A percentile compares a stretch with the other conserved stretches of the same genome.
Evolutionary conservation across 306 rosid species (phyloP).

Genomic region (Senna tora): DNA sequence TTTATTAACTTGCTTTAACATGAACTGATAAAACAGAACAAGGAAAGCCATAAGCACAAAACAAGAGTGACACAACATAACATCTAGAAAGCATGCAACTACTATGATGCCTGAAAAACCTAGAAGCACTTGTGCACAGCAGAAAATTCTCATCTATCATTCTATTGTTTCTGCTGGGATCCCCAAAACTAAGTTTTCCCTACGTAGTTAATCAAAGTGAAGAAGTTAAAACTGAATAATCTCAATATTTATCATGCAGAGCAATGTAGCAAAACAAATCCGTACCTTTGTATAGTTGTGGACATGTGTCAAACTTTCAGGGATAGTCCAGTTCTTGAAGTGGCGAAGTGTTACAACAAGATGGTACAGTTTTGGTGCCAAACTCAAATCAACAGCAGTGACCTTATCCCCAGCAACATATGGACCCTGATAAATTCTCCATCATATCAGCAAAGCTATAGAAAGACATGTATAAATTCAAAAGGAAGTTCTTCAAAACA

Average conservation of each 20-base stretch:
- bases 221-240: not conserved
- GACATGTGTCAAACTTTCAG: constrained; percentile 55
- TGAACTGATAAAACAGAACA: not conserved
- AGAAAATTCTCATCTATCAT: constrained; percentile 18
- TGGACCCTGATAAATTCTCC: constrained; percentile 65
- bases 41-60: not conserved
- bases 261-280: constrained; percentile 24
- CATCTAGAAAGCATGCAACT: not conserved
- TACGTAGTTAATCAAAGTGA: not conserved
- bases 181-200: not conserved
- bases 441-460: constrained; percentile 34
- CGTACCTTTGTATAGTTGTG: constrained; percentile 68
- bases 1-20: not conserved
- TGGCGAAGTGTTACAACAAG: constrained; percentile 74
- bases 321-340: constrained; percentile 87
- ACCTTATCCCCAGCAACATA: constrained; percentile 84
- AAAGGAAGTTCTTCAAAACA: constrained; percentile 5
- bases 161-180: not conserved
- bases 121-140: not conserved
- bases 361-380: constrained; percentile 93
- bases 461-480: not conserved
- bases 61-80: not conserved
- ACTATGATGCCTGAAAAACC: not conserved
- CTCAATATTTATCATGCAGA: constrained; percentile 8
- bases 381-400: constrained; percentile 80